Conservation (phyloP, 2,329 filamentous ascomycete species). For the Penicillium rolfsii region DNA sequence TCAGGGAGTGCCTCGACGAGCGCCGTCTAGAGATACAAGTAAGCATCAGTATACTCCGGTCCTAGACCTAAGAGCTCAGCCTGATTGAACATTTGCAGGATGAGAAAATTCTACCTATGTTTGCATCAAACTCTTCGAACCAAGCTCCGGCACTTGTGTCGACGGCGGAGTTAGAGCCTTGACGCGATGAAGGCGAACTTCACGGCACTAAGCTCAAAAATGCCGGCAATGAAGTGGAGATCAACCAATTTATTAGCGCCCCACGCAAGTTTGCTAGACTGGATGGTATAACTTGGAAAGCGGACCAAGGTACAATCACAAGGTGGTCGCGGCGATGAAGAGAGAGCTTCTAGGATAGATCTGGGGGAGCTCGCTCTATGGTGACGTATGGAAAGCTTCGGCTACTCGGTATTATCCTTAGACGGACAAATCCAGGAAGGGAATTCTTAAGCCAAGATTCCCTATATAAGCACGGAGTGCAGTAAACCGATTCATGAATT, state of each 20-base stretch:
- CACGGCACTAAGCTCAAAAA: slow-evolving; percentile 44
- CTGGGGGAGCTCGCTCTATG: not conserved
- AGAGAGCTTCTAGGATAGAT: slow-evolving; percentile 24
- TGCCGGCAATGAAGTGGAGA: slow-evolving; percentile 39
- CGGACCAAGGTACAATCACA: slow-evolving; percentile 34
- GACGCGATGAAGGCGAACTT: slow-evolving; percentile 49
- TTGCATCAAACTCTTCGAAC: slow-evolving; percentile 39
- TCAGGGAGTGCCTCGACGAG: slow-evolving; percentile 42
- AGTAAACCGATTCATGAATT: not conserved
- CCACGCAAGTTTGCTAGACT: slow-evolving; percentile 39
- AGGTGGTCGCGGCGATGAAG: slow-evolving; percentile 35
- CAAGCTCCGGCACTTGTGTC: slow-evolving; percentile 46
- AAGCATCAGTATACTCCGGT: slow-evolving; percentile 14
- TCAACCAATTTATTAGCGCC: slow-evolving; percentile 36
- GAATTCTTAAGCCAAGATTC: not conserved
- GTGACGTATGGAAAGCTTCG: too few species aligned
- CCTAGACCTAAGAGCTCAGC: not conserved
- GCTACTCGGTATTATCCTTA: not conserved
- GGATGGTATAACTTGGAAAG: slow-evolving; percentile 37
- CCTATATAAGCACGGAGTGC: not conserved
- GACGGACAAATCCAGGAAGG: not conserved
- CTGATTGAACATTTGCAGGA: slow-evolving; percentile 33
- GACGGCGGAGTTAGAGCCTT: slow-evolving; percentile 47
- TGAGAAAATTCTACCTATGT: slow-evolving; percentile 49
- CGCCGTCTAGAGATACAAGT: slow-evolving; percentile 38